A percentile compares a stretch with the other conserved stretches of the same genome.
Conservation (phyloP, 2,329 filamentous ascomycete species). For the Huntiella omanensis region DNA sequence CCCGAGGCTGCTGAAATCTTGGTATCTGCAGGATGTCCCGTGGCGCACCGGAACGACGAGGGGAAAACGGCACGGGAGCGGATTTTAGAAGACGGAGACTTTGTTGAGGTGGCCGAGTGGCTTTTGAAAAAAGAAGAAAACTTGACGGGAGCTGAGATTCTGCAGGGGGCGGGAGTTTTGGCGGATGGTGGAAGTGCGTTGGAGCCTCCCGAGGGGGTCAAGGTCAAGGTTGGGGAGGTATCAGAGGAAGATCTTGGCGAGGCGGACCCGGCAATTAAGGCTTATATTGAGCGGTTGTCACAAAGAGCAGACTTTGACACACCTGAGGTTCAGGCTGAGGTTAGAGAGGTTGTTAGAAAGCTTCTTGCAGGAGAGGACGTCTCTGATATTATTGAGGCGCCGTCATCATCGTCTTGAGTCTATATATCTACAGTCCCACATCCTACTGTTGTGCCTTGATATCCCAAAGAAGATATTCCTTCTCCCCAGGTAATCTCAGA, state of each 20-base stretch:
- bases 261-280: conserved; percentile 64
- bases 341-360: conserved; percentile 64
- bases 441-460: conserved; percentile 18
- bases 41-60: conserved; percentile 46
- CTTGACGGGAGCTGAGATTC: conserved; percentile 11
- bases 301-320: conserved; percentile 66
- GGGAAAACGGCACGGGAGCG: conserved; percentile 67
- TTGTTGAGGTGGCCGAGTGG: conserved; percentile 56
- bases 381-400: conserved; percentile 21
- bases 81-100: conserved; percentile 61
- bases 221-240: conserved; percentile 61
- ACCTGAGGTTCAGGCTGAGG: conserved; percentile 57
- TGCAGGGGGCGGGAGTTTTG: conserved; percentile 16
- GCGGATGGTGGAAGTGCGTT: conserved; percentile 15
- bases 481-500: conserved; percentile 29
- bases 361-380: conserved; percentile 50
- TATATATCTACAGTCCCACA: background rate
- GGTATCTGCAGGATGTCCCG: conserved; percentile 59
- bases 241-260: conserved; percentile 32
- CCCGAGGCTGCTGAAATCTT: conserved; percentile 59
- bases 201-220: conserved; percentile 47
- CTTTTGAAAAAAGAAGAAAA: conserved; percentile 25
- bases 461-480: conserved; percentile 44
- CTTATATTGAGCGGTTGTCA: conserved; percentile 77
- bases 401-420: background rate